Evolutionary conservation across 257 asterid species (phyloP).

Genomic region (Marsdenia floribunda): DNA sequence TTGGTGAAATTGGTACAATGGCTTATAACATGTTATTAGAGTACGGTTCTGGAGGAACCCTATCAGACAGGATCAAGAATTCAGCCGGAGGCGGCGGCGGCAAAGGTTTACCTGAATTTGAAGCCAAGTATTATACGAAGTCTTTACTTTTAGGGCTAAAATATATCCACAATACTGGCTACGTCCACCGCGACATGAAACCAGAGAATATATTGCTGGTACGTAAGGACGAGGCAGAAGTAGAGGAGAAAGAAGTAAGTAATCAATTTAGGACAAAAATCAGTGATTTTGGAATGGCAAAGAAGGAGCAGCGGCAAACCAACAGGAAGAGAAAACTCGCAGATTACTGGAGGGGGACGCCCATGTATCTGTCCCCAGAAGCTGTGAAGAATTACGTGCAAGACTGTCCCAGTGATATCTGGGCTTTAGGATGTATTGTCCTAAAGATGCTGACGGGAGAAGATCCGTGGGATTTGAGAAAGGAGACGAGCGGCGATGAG

Average conservation of each 20-base stretch:
- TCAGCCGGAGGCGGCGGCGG: constrained; percentile 20
- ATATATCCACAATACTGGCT: constrained; percentile 55
- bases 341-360: constrained; percentile 79
- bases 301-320: constrained; percentile 37
- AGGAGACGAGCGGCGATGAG: constrained; percentile 33
- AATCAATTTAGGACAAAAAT: constrained; percentile 53
- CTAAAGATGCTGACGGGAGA: constrained; percentile 78
- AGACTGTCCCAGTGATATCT: constrained; percentile 60
- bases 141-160: constrained; percentile 56
- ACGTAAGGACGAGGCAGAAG: constrained; percentile 11
- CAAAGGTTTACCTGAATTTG: constrained; percentile 52
- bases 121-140: constrained; percentile 48
- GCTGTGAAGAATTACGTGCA: constrained; percentile 57
- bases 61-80: constrained; percentile 51
- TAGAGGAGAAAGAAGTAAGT: background rate
- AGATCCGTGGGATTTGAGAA: constrained; percentile 43
- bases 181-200: constrained; percentile 87
- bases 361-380: constrained; percentile 72
- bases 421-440: constrained; percentile 88
- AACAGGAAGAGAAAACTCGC: constrained; percentile 65
- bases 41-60: constrained; percentile 77
- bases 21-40: constrained; percentile 74
- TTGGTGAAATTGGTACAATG: constrained; percentile 60
- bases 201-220: constrained; percentile 70
- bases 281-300: constrained; percentile 82